Base-by-base conservation (phyloP, 257 asterid species). In the Solanum pennellii region DNA sequence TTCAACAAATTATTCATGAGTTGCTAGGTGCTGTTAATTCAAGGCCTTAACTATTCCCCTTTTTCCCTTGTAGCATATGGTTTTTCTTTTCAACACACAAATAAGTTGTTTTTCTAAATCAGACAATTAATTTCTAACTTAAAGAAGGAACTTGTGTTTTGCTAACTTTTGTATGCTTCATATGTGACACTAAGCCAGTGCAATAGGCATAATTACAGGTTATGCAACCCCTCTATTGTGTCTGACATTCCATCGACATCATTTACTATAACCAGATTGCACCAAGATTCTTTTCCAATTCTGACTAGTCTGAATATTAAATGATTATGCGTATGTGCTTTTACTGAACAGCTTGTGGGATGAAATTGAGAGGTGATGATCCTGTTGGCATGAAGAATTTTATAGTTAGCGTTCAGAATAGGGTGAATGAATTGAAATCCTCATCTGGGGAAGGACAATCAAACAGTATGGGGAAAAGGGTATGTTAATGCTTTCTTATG, bases 311-410 rank as follows among this genome's bases (percentile, higher is more conserved):
- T 18, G 16, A 79, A 11, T 47, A 49, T 82, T 82, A 1, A 27
- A 82, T 3, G 41, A 27, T 47, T 45, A 27, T 45, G 29, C 29
- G 4, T 80, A 80, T 39, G n/a, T 47, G 69, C 27, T 49, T 49
- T 52, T 16, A 16, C 52, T 82, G 88, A 87, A 85, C 94, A 97
- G 99, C 97, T 89, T 96, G 99, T 93, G 99, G 99, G 84, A 96
- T 97, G 98, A 93, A 93, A 92, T 88, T 97, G 90, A 94, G 99
- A 91, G 94, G 95, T 9, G 98, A 96, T 89, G 99, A 97, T 94
- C 99, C 99, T 14, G 89, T 88, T 89, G 99, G 95, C 86, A 96
- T 97, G 99, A 97, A 93, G 93, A 92, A 88, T 90, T 97, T 97
- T 65, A 94, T 97, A 88, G 87, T 56, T 33, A 91, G 95, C 87